Evolutionary conservation across 495 filamentous ascomycete species (phyloP).

Genomic region (Aspergillus steynii): DNA sequence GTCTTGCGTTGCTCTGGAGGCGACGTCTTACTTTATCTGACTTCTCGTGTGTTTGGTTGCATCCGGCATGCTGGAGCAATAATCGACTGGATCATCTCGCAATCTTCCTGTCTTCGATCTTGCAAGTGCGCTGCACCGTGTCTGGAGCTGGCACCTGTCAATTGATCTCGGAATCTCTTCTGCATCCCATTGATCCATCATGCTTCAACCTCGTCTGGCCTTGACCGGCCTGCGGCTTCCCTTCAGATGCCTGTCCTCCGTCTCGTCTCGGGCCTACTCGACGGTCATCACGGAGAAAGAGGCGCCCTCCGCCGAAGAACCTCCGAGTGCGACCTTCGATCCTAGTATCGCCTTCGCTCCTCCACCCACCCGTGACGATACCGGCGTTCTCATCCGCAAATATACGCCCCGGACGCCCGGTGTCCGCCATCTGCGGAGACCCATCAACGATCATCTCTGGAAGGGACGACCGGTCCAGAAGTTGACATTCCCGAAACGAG

Average conservation of each 20-base stretch:
- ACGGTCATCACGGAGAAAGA: slow-evolving; percentile 45
- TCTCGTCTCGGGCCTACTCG: slow-evolving; percentile 55
- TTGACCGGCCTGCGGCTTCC: slow-evolving; percentile 52
- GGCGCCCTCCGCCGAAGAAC: slow-evolving; percentile 33
- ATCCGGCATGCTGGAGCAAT: slow-evolving; percentile 17
- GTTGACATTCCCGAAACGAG: slow-evolving; percentile 87
- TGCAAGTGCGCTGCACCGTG: background rate
- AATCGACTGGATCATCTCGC: slow-evolving; percentile 1
- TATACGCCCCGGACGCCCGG: slow-evolving; percentile 96
- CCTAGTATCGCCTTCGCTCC: slow-evolving; percentile 44
- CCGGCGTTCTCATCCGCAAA: slow-evolving; percentile 59
- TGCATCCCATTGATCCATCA: slow-evolving; percentile 21
- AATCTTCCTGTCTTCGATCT: background rate
- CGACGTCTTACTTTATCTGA: background rate
- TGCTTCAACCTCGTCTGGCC: slow-evolving; percentile 68
- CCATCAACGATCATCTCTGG: slow-evolving; percentile 95
- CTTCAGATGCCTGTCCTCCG: slow-evolving; percentile 42
- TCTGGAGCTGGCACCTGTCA: slow-evolving; percentile 7
- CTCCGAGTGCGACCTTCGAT: slow-evolving; percentile 33
- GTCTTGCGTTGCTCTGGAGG: background rate
- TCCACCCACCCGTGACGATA: slow-evolving; percentile 42
- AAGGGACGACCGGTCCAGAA: slow-evolving; percentile 82
- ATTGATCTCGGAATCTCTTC: slow-evolving; percentile 8
- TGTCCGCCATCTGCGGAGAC: slow-evolving; percentile 83
- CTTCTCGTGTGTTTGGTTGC: background rate